Conservation (phyloP, 805 yeast genomes). For the Lachancea quebecensis region DNA sequence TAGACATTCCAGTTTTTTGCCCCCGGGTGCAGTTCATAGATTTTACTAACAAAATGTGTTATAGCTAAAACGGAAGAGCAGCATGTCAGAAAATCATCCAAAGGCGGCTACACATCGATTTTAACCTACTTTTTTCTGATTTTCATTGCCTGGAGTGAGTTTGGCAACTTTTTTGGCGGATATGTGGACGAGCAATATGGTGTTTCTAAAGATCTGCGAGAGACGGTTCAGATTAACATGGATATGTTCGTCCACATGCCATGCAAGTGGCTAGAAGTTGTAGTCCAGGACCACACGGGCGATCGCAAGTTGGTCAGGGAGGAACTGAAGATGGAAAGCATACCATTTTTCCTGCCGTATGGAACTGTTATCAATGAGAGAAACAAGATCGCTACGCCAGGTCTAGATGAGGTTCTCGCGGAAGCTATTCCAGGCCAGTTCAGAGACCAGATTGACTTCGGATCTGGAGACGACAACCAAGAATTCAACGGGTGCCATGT, state of each 20-base stretch:
- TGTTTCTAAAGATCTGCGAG: constrained; percentile 57
- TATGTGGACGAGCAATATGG: constrained; percentile 66
- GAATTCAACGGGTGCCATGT: constrained; percentile 67
- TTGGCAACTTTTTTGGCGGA: constrained; percentile 83
- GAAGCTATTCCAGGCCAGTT: constrained; percentile 64
- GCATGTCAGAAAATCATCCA: constrained; percentile 62
- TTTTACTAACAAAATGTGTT: constrained; percentile 7
- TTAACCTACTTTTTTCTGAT: constrained; percentile 54
- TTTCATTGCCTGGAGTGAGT: constrained; percentile 72
- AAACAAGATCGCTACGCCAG: constrained; percentile 48
- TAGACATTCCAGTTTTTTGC: background rate
- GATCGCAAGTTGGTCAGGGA: constrained; percentile 78
- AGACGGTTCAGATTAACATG: constrained; percentile 60
- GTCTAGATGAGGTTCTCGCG: constrained; percentile 57
- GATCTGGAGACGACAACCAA: constrained; percentile 48
- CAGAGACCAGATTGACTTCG: constrained; percentile 35
- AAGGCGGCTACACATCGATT: constrained; percentile 73
- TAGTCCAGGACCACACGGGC: constrained; percentile 67
- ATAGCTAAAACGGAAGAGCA: constrained; percentile 61
- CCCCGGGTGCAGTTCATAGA: too few relatives aligned
- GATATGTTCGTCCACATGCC: constrained; percentile 82
- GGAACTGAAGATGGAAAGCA: constrained; percentile 62
- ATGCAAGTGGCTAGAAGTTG: constrained; percentile 67
- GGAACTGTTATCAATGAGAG: constrained; percentile 41
- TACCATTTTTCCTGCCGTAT: constrained; percentile 47